Percentiles rank a stretch among this genome's conserved stretches.
These are phyloP conservation scores for Lichtheimia ramosa DNA, from an alignment of 371 early-diverging fungal species.

Conservation along the genomic window DNA sequence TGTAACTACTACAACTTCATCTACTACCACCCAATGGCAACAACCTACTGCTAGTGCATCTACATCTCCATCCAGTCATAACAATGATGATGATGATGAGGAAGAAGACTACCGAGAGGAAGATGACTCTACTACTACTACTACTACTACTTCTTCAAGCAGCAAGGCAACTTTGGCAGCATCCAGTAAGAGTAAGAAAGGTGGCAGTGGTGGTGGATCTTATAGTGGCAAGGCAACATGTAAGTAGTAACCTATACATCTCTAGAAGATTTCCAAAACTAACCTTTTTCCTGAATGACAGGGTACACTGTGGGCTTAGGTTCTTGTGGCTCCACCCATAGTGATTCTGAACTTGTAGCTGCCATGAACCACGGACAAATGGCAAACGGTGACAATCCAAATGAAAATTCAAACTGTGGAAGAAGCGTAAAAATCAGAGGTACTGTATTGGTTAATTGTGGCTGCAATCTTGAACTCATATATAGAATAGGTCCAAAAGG, in stretches of 20 bases:
- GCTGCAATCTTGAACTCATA: no score
- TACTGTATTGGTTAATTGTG: constrained; percentile 9
- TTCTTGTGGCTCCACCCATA: constrained; percentile 17
- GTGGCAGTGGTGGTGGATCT: not conserved
- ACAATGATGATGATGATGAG: no score
- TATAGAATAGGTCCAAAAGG: constrained; percentile 18
- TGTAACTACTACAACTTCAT: constrained; percentile 23
- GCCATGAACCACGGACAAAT: constrained; percentile 21
- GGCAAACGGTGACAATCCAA: constrained; percentile 20
- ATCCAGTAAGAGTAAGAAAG: not conserved
- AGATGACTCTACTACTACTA: no score
- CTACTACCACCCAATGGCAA: not conserved
- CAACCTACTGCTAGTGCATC: not conserved
- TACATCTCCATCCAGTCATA: no score
- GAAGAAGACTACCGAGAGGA: no score
- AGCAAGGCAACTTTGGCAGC: no score
- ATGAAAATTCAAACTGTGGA: constrained; percentile 33
- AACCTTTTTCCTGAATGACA: constrained; percentile 17
- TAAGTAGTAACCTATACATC: not conserved
- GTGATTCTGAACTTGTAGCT: constrained; percentile 13
- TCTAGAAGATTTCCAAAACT: not conserved
- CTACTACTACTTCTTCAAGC: not conserved
- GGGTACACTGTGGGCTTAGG: constrained; percentile 19
- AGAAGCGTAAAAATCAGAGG: constrained; percentile 14
- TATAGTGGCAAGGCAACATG: not conserved